phyloP scores from a whole-genome alignment of 1,139 yeast species.

The Torulaspora globosa region DNA sequence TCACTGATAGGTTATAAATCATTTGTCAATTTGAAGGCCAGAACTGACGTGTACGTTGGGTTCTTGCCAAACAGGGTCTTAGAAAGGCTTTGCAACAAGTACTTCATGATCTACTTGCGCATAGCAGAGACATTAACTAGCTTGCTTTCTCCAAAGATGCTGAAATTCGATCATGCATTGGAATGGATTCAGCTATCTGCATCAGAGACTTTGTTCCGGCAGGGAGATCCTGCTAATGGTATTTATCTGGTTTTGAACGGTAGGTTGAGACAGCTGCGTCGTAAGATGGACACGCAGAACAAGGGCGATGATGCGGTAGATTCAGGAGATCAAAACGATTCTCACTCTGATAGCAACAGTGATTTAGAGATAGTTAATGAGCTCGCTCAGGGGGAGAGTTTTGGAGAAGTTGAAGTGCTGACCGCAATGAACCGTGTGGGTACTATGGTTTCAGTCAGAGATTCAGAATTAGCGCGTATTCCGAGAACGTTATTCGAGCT shows the following conservation, averaged over 20 bases:
- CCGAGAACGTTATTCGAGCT: constrained; percentile 87
- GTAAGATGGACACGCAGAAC: constrained; percentile 12
- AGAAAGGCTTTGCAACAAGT: constrained; percentile 66
- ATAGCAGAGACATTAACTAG: constrained; percentile 70
- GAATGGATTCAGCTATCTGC: constrained; percentile 94
- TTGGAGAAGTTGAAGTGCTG: constrained; percentile 92
- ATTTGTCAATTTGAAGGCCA: constrained; percentile 63
- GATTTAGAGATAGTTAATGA: constrained; percentile 53
- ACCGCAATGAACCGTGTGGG: constrained; percentile 73
- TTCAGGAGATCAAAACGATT: constrained; percentile 8
- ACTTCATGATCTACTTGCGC: constrained; percentile 69
- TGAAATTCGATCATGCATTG: constrained; percentile 81
- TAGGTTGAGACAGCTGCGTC: constrained; percentile 62
- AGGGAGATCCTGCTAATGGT: constrained; percentile 88
- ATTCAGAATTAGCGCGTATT: constrained; percentile 87
- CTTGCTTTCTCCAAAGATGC: constrained; percentile 60
- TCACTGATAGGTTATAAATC: constrained; percentile 77
- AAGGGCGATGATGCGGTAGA: constrained; percentile 3
- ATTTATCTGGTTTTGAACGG: constrained; percentile 90
- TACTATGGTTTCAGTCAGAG: constrained; percentile 83
- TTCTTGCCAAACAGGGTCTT: constrained; percentile 60
- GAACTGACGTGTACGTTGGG: constrained; percentile 62
- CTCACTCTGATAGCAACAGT: constrained; percentile 28
- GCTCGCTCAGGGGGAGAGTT: constrained; percentile 88
- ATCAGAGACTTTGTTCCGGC: constrained; percentile 72